Evolutionary conservation across 768 basidiomycete genomes (phyloP), one percentile per base, ranked within the genome.

Genomic region (Trametes gibbosa): DNA sequence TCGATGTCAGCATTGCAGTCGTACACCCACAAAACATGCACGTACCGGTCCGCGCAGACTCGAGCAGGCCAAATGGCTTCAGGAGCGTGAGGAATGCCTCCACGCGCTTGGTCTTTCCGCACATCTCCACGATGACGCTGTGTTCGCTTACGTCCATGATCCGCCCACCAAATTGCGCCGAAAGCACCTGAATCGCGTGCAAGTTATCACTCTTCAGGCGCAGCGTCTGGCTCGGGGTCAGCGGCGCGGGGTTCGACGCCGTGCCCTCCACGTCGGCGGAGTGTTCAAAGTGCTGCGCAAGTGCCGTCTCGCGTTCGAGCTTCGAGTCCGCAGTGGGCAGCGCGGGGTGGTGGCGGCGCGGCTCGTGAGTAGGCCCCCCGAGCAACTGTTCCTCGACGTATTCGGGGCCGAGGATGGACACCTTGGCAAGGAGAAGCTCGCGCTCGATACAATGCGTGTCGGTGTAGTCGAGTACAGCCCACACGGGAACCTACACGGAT

Each of bases 391-490:
- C 89, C 64, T 96, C 92, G 63, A 96, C 84, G 73, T 96, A 99
- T 71, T 99, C 96, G 10, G 95, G 92, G 2, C 97, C 97, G 35
- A 99, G 87, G 69, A 95, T 96, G 58, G 97, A 98, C 3, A 99
- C 86, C 71, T 99, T 99, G 69, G 89, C 92, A 64, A 99, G 88
- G 32, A 98, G 82, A 14, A 98, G 82, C 74, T 99, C 97, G 66
- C 97, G 90, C 64, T 89, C 83, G 72, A 99, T 96, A 27, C 88
- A 86, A 56, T 82, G 85, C 23, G 95, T 98, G 61, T 95, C 83
- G 19, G 96, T 98, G 73, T 98, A 99, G 75, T 99, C 95, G 60
- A 99, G 80, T 32, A 99, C 97, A 27, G 96, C 97, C 97, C 97
- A 99, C 4, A 99, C 97, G 50, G 96, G 97, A 25, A 99, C 95